Percentiles rank a stretch among this genome's conserved stretches.
Evolutionary conservation across 148 eudicot species (phyloP).

Genomic region (Silene conica): DNA sequence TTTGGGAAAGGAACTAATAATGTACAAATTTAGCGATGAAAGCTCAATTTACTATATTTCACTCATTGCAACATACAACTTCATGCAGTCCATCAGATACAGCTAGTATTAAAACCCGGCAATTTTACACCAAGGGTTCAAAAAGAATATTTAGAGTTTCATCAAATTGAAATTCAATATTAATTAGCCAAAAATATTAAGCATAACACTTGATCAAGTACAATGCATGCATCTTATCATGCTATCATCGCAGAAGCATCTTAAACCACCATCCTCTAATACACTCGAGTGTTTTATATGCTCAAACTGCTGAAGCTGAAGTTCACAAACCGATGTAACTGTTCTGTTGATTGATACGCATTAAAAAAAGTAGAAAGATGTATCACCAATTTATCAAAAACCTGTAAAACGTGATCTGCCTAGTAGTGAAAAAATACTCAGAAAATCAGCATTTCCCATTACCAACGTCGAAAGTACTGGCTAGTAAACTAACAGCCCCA

Average conservation of each 20-base stretch:
- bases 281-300: not conserved
- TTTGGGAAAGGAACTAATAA: slow-evolving; percentile 5
- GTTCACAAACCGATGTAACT: not conserved
- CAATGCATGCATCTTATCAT: not conserved
- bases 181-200: not conserved
- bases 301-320: not conserved
- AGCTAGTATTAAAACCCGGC: not conserved
- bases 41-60: not conserved
- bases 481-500: not conserved
- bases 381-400: not conserved
- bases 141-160: not conserved
- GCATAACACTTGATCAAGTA: not conserved
- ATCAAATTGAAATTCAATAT: not conserved
- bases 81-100: not conserved
- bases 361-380: not conserved
- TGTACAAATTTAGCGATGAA: not conserved
- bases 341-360: not conserved
- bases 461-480: not conserved
- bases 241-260: slow-evolving; percentile 1
- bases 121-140: not conserved
- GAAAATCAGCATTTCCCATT: not conserved
- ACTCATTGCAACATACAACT: not conserved
- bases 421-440: not conserved
- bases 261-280: not conserved
- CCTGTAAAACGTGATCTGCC: not conserved